Evolutionary conservation across 2,329 filamentous ascomycete species (phyloP).

Genomic region (Endocalyx cinctus): DNA sequence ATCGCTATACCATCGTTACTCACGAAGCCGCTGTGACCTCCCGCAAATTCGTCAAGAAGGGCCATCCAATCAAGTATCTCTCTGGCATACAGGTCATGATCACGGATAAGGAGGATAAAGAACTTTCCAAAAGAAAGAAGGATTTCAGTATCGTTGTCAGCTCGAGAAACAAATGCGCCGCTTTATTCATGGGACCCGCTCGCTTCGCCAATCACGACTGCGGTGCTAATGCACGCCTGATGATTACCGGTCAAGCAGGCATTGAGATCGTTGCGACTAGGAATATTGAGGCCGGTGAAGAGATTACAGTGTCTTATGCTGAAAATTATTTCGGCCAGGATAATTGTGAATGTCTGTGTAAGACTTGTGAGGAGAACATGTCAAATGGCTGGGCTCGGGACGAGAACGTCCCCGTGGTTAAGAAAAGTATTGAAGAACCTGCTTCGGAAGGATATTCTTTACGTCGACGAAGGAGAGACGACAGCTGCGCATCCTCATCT

Average conservation of each 20-base stretch:
- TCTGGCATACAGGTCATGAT: conserved; percentile 89
- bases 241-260: conserved; percentile 76
- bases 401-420: conserved; percentile 40
- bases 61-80: conserved; percentile 86
- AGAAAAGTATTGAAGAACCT: conserved; percentile 51
- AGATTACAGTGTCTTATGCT: conserved; percentile 94
- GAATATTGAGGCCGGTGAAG: conserved; percentile 80
- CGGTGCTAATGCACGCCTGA: conserved; percentile 81
- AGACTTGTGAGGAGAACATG: conserved; percentile 71
- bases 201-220: conserved; percentile 98
- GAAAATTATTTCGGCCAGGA: conserved; percentile 93
- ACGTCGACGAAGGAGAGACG: conserved; percentile 49
- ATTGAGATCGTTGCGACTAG: conserved; percentile 86
- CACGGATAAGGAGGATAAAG: conserved; percentile 83
- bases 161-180: conserved; percentile 83
- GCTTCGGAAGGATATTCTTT: conserved; percentile 48
- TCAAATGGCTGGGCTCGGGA: conserved; percentile 77
- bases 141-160: conserved; percentile 98
- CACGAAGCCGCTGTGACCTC: conserved; percentile 88
- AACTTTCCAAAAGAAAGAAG: conserved; percentile 74
- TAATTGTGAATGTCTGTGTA: conserved; percentile 92
- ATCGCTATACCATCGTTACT: conserved; percentile 86
- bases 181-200: conserved; percentile 89
- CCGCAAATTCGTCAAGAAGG: conserved; percentile 70
- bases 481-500: conserved; percentile 45